Evolutionary conservation across 2,329 filamentous ascomycete genomes (phyloP), one percentile per base, ranked within the genome.

Genomic region (Penicillium sp.): DNA sequence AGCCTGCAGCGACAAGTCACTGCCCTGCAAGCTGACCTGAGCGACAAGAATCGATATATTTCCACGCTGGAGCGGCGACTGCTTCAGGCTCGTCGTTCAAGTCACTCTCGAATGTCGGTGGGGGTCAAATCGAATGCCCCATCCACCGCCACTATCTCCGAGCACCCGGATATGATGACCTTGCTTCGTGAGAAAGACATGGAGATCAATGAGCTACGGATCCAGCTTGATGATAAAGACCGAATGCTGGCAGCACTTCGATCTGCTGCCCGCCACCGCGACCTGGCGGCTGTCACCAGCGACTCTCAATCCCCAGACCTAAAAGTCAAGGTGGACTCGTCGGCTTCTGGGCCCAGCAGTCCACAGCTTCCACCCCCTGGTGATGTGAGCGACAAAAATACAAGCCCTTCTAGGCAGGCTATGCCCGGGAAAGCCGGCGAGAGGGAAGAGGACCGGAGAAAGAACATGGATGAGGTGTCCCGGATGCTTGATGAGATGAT

Each of bases 31-130:
- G 88, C 93, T n/a, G 95, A 99, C 76, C 85, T 99, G 51, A 87
- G 86, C n/a, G 95, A 99, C 79, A 97, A 97, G 81, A 98, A 95
- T 70, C 90, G 95, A 35, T 99, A 99, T 76, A 98, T 98, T 69
- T 86, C 91, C 30, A 98, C 95, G 0, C 80, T 99, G 13, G 95
- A 99, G 80, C 96, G 96, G 78, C 88, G 95, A 28, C 82, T 99
- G 1, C 83, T 98, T 37, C 95, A 99, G 73, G 95, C 95, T 40
- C 86, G 95, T 44, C 86, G 94, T 53, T 92, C 93, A 0, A 97
- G 93, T 78, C 93, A 96, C 58, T 94, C 92, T 8, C 88, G 94
- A 19, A 88, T 94, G 12, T 96, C 93, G 6, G 86, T 91, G 62
- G 90, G 90, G 0, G 86, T 83, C 40, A 87, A 85, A 72, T 87